phyloP scores from a whole-genome alignment of 2,329 filamentous ascomycete species.

The Colletotrichum aenigma region DNA sequence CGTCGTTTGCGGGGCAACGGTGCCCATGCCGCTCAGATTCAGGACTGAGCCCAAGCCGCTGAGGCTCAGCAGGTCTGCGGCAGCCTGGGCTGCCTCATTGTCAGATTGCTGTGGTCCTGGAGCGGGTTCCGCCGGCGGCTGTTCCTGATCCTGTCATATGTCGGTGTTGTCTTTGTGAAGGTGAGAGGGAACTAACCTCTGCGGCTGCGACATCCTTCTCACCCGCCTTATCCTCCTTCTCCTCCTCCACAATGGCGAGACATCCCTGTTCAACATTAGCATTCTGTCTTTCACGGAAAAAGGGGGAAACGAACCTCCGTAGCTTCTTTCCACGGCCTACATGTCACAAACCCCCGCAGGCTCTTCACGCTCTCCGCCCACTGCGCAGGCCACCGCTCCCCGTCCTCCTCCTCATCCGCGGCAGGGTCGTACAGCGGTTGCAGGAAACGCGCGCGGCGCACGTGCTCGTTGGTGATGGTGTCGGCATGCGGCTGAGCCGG shows the following conservation, averaged over 20 bases:
- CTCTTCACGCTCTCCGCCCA: neutral
- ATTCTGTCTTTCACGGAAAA: neutral
- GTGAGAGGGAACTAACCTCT: neutral
- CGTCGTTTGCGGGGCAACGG: neutral
- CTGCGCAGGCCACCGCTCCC: neutral
- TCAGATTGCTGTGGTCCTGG: neutral
- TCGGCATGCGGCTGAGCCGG: neutral
- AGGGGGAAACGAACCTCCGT: neutral
- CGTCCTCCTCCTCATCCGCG: neutral
- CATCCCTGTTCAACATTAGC: neutral
- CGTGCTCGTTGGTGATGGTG: neutral
- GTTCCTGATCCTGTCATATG: neutral
- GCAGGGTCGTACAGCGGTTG: neutral
- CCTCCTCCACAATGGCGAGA: neutral
- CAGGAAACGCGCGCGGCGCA: neutral
- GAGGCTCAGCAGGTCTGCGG: neutral
- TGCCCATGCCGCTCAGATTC: neutral
- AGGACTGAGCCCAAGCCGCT: neutral
- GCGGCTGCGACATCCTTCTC: neutral
- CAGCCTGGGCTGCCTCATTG: neutral
- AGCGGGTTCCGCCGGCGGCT: neutral
- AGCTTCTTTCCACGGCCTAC: neutral
- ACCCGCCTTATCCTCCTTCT: neutral
- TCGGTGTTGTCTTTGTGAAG: neutral
- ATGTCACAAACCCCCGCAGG: neutral